Percentiles rank a stretch among this genome's conserved stretches.
These are phyloP conservation scores for Salvia splendens DNA, from an alignment of 257 asterid species.

Conservation along the genomic window DNA sequence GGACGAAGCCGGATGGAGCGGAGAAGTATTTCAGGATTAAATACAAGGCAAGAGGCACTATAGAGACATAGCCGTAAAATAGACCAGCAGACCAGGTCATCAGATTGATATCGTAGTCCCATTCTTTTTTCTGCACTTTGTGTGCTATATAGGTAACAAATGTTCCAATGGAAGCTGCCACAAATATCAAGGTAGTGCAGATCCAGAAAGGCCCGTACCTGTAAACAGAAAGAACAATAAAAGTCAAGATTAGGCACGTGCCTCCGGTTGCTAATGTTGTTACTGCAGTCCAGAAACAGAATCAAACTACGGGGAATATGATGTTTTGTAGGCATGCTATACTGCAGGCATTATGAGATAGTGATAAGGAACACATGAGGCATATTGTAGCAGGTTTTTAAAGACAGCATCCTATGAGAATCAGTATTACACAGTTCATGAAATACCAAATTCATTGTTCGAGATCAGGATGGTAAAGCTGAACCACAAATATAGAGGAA, in stretches of 20 bases:
- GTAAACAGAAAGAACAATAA: constrained; percentile 26
- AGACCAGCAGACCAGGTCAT: constrained; percentile 97
- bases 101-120: constrained; percentile 84
- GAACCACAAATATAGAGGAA: constrained; percentile 14
- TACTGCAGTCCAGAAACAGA: constrained; percentile 24
- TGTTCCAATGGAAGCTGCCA: constrained; percentile 96
- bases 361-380: constrained; percentile 8
- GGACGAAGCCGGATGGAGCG: constrained; percentile 86
- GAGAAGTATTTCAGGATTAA: constrained; percentile 93
- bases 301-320: constrained; percentile 18
- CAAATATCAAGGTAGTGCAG: constrained; percentile 93
- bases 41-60: constrained; percentile 81
- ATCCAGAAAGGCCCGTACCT: constrained; percentile 99
- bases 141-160: constrained; percentile 86
- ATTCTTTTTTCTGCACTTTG: constrained; percentile 78
- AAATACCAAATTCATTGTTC: constrained; percentile 1
- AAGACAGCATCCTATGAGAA: background rate
- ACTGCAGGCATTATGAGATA: constrained; percentile 11
- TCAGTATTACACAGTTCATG: background rate
- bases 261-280: background rate
- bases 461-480: constrained; percentile 15
- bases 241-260: constrained; percentile 1
- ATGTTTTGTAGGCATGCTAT: background rate
- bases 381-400: background rate
- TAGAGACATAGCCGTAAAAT: constrained; percentile 84